These are phyloP conservation scores for Geotrichum europaeum DNA, from an alignment of 1,139 yeast species.

Conservation along the genomic window DNA sequence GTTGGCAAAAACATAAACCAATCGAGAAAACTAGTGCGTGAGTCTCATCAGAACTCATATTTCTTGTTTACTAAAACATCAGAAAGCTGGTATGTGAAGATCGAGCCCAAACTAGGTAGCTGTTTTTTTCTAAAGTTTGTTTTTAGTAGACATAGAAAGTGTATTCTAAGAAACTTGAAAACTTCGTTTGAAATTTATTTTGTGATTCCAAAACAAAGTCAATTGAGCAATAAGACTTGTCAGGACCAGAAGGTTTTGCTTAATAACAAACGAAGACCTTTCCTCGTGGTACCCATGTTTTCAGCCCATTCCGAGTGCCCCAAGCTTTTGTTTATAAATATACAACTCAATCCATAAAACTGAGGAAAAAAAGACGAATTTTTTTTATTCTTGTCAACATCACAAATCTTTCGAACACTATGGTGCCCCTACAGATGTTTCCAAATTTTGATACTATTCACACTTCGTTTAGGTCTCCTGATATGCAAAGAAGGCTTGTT, in stretches of 20 bases:
- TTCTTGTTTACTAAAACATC: too few relatives aligned
- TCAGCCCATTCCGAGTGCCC: too few relatives aligned
- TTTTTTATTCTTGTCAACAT: background rate
- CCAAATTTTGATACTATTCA: constrained; percentile 2
- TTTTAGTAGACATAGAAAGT: background rate
- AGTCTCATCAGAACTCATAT: too few relatives aligned
- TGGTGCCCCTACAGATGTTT: background rate
- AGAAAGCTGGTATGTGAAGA: too few relatives aligned
- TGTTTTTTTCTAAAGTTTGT: background rate
- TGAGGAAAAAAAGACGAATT: background rate
- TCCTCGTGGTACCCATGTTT: background rate
- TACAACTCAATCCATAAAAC: background rate
- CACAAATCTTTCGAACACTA: background rate
- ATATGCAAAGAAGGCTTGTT: background rate
- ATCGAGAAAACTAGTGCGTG: too few relatives aligned
- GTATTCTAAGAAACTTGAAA: too few relatives aligned
- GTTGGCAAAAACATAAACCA: too few relatives aligned
- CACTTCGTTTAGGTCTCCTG: constrained; percentile 3
- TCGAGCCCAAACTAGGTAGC: too few relatives aligned
- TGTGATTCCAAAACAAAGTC: background rate
- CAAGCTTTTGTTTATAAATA: background rate
- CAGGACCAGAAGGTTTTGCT: too few relatives aligned
- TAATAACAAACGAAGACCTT: background rate
- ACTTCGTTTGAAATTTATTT: too few relatives aligned
- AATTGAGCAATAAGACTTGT: background rate